These are phyloP conservation scores for Backusella tarrabulga DNA, from an alignment of 192 early-diverging fungal genomes.

Conservation along the genomic window DNA sequence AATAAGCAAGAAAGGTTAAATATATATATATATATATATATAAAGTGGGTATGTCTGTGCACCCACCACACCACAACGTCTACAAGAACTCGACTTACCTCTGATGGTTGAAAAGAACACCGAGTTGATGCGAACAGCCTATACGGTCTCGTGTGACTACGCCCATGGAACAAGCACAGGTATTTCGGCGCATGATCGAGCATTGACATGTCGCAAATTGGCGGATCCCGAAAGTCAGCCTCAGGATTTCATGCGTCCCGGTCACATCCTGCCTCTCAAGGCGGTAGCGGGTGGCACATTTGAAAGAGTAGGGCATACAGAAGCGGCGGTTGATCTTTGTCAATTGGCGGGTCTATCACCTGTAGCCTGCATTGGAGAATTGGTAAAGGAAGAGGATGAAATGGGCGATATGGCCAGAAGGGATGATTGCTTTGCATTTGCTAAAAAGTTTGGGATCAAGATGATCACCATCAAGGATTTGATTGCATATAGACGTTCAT, in stretches of 20 bases:
- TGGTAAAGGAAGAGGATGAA: slow-evolving; percentile 81
- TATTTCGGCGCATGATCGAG: slow-evolving; percentile 91
- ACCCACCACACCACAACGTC: slow-evolving; percentile 70
- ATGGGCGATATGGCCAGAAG: slow-evolving; percentile 88
- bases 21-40: background rate
- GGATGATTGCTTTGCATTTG: slow-evolving; percentile 86
- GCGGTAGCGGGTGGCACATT: slow-evolving; percentile 79
- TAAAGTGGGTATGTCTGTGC: slow-evolving; percentile 90
- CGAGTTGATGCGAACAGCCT: slow-evolving; percentile 91
- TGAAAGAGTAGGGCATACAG: slow-evolving; percentile 91
- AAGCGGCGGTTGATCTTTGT: slow-evolving; percentile 88
- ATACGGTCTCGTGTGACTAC: slow-evolving; percentile 91
- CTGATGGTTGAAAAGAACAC: slow-evolving; percentile 94
- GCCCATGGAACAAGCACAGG: slow-evolving; percentile 87
- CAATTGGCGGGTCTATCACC: slow-evolving; percentile 76
- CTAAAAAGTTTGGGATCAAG: slow-evolving; percentile 79
- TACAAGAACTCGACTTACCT: slow-evolving; percentile 85
- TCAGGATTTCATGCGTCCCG: slow-evolving; percentile 80
- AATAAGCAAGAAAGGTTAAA: background rate
- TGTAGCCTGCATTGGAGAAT: slow-evolving; percentile 91
- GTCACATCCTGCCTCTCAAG: slow-evolving; percentile 94
- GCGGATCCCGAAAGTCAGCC: slow-evolving; percentile 71
- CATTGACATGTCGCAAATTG: slow-evolving; percentile 73
- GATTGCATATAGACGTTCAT: slow-evolving; percentile 56
- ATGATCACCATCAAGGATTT: slow-evolving; percentile 90